phyloP scores from a whole-genome alignment of 139 green algal genomes.

The Micractinium sp. region DNA sequence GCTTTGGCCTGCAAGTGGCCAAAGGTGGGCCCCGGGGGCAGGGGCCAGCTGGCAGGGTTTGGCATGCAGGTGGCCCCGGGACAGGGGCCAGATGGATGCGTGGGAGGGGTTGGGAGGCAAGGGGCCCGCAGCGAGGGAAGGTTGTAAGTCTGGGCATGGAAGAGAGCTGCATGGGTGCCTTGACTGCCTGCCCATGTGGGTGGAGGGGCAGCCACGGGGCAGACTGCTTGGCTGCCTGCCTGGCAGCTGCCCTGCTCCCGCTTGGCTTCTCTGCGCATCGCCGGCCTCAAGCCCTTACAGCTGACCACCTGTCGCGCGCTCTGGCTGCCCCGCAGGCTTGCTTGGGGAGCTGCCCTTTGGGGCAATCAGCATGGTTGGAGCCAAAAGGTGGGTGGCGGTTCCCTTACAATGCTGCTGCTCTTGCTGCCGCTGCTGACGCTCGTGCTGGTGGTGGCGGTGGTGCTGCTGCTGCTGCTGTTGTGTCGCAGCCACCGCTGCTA shows the following conservation, averaged over 20 bases:
- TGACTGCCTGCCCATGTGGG: background rate
- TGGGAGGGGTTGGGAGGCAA: no score
- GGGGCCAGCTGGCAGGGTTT: no score
- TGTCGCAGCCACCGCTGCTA: no score
- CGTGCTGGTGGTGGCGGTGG: background rate
- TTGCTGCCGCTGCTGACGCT: background rate
- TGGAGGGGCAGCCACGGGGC: background rate
- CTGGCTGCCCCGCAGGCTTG: constrained; percentile 50
- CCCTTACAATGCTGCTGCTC: no score
- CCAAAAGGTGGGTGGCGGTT: constrained; percentile 17
- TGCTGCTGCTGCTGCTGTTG: no score
- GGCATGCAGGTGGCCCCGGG: no score
- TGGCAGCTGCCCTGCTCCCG: background rate
- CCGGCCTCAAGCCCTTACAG: no score
- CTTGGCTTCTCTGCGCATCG: no score
- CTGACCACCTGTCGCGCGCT: no score
- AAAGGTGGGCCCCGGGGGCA: constrained; percentile 24
- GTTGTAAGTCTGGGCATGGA: background rate
- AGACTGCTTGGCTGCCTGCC: no score
- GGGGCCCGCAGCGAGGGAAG: no score
- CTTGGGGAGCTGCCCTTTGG: constrained; percentile 73
- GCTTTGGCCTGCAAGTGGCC: constrained; percentile 70
- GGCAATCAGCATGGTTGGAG: constrained; percentile 63
- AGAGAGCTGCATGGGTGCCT: background rate
- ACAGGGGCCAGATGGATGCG: background rate